Conservation (phyloP, 371 early-diverging fungal genomes). For the Mortierella sp. region DNA sequence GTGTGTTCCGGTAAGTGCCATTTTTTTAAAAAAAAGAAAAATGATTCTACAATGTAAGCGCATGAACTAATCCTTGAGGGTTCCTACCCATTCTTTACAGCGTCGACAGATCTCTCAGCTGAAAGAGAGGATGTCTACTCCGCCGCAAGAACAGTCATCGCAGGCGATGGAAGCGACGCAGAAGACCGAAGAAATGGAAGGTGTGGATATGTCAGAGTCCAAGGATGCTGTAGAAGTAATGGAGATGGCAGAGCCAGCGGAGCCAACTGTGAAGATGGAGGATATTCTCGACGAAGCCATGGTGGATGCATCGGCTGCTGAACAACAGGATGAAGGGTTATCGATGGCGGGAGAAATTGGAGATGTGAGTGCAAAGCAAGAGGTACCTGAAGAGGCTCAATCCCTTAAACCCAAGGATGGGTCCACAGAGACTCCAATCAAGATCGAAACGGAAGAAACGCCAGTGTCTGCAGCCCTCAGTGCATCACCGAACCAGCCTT, state of each 20-base stretch:
- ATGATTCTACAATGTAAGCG: neutral
- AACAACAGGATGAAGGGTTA: conserved; percentile 41
- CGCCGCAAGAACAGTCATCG: conserved; percentile 8
- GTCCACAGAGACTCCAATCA: conserved; percentile 19
- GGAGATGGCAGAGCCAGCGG: neutral
- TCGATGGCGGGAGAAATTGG: conserved; percentile 56
- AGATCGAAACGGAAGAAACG: conserved; percentile 44
- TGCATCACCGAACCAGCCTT: conserved; percentile 1
- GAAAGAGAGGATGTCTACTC: neutral
- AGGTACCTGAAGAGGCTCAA: conserved; percentile 17
- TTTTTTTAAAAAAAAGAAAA: neutral
- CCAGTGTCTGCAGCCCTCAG: conserved; percentile 16
- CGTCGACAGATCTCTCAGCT: conserved; percentile 20
- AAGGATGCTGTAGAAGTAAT: neutral
- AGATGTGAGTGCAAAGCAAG: conserved; percentile 70
- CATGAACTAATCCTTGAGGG: too few species aligned
- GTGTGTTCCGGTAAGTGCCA: conserved; percentile 68
- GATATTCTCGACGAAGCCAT: conserved; percentile 45
- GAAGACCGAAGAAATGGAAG: too few species aligned
- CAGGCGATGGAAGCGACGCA: conserved; percentile 16
- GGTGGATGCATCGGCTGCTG: conserved; percentile 22
- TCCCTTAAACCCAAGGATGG: neutral
- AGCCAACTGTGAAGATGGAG: conserved; percentile 30
- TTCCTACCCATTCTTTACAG: conserved; percentile 16
- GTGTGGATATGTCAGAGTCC: neutral